These are phyloP conservation scores for Lolium perenne DNA, from an alignment of 176 grass and related monocot species.

Conservation along the genomic window DNA sequence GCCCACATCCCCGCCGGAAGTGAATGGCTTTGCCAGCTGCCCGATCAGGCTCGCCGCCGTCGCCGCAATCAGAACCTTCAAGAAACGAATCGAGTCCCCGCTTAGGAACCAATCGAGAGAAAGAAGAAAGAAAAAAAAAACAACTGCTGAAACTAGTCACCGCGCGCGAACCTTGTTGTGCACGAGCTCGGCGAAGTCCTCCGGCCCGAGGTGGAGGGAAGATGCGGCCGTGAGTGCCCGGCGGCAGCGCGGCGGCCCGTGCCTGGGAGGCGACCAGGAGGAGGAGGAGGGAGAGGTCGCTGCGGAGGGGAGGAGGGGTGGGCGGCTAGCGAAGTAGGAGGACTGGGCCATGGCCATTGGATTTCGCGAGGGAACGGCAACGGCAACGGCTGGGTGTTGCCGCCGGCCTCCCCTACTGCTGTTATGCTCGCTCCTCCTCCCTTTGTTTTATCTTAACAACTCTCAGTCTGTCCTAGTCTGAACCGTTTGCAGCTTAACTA, in stretches of 20 bases:
- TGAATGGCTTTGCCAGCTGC: slow-evolving; percentile 84
- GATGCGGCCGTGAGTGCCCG: background rate
- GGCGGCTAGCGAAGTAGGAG: slow-evolving; percentile 24
- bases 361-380: slow-evolving; percentile 17
- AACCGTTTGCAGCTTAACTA: too few species aligned
- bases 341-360: slow-evolving; percentile 41
- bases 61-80: slow-evolving; percentile 82
- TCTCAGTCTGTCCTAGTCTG: too few species aligned
- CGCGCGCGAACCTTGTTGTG: slow-evolving; percentile 68
- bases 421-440: background rate
- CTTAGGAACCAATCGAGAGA: background rate
- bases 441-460: too few species aligned
- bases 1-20: slow-evolving; percentile 47
- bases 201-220: slow-evolving; percentile 53
- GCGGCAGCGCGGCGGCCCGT: background rate
- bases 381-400: background rate
- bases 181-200: slow-evolving; percentile 60
- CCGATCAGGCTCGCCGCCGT: slow-evolving; percentile 54
- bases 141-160: background rate
- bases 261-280: background rate
- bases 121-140: too few species aligned
- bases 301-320: background rate
- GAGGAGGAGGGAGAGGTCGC: background rate
- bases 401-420: background rate
- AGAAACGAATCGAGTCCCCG: background rate